Evolutionary conservation across 1,139 yeast species (phyloP), one percentile per base, ranked within the genome.

Genomic region (Candida anutae): DNA sequence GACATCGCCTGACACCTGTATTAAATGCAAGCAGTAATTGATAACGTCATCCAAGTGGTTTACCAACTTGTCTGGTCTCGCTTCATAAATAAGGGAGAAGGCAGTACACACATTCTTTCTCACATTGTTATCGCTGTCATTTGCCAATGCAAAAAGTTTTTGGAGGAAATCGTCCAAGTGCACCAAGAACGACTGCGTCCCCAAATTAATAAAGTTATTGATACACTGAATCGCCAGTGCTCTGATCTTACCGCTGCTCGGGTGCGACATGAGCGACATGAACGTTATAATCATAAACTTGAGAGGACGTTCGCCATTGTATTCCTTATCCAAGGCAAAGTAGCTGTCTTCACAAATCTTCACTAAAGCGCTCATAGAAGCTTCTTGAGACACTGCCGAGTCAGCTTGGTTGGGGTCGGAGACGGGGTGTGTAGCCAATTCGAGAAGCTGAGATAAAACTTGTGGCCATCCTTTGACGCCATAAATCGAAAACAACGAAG

Each of bases 341-440:
- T 73, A 69, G 15, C 80, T 70, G 55, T 90, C 97, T 50, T 90
- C 97, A 62, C 95, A 84, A 28, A 90, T 81, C 48, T 88, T 85
- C 24, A 78, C 65, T 36, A 93, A 61, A 0, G 97, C 90, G 40
- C 82, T 68, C 58, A 87, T 73, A 13, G 96, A 85, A 2, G 67
- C 63, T 45, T 80, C 85, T 43, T 77, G 81, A 3, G 54, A 39
- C 12, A 40, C 43, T 5, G 43, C 36, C 5, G 45, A 39, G 8
- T 10, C 19, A n/a, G n/a, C n/a, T n/a, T n/a, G n/a, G 10, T 17
- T 10, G 10, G 19, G 19, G 2, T 55, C 51, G 15, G 53, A 55
- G 16, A 66, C 62, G 9, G 61, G 61, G 12, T 33, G 29, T 22
- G 34, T 41, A 4, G 79, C 70, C 43, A 85, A 53, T 31, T 70